phyloP scores from a whole-genome alignment of 2,329 filamentous ascomycete species.

The Ceratocystiopsis brevicomis region DNA sequence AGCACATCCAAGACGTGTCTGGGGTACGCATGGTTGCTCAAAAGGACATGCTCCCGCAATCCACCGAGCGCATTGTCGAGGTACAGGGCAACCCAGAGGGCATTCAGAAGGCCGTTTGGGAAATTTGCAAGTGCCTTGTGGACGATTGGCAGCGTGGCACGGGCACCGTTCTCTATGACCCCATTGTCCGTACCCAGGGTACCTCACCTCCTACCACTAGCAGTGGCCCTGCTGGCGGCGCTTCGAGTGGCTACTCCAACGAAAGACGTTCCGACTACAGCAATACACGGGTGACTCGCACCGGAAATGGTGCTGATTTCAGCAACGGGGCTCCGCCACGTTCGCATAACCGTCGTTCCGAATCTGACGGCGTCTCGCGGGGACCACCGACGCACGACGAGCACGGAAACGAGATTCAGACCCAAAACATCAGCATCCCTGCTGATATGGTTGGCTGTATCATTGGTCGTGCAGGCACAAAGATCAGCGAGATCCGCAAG shows the following conservation, averaged over 20 bases:
- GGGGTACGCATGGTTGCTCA: slow-evolving; percentile 98
- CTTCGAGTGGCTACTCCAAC: slow-evolving; percentile 14
- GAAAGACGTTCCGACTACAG: slow-evolving; percentile 34
- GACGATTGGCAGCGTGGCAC: slow-evolving; percentile 97
- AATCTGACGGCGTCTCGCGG: slow-evolving; percentile 61
- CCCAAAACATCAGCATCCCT: slow-evolving; percentile 98
- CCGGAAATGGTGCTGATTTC: slow-evolving; percentile 93
- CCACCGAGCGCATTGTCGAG: slow-evolving; percentile 93
- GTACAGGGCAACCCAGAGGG: slow-evolving; percentile 88
- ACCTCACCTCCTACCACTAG: slow-evolving; percentile 26
- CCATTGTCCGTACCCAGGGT: slow-evolving; percentile 69
- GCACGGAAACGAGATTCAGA: slow-evolving; percentile 94
- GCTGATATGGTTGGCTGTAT: slow-evolving; percentile 99
- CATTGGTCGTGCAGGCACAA: slow-evolving; percentile 83
- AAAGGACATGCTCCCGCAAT: slow-evolving; percentile 98
- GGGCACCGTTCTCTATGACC: slow-evolving; percentile 94
- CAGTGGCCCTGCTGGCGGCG: slow-evolving; percentile 25
- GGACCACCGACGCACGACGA: slow-evolving; percentile 80
- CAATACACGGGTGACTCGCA: slow-evolving; percentile 67
- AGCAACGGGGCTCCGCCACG: slow-evolving; percentile 53
- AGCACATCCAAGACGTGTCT: slow-evolving; percentile 93
- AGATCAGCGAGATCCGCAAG: slow-evolving; percentile 98
- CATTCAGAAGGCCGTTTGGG: slow-evolving; percentile 92
- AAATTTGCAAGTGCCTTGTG: slow-evolving; percentile 95
- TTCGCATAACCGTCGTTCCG: slow-evolving; percentile 59